Percentiles rank a stretch among this genome's conserved stretches.
phyloP scores from a whole-genome alignment of 495 filamentous ascomycete species.

The Gamarada debralockiae region DNA sequence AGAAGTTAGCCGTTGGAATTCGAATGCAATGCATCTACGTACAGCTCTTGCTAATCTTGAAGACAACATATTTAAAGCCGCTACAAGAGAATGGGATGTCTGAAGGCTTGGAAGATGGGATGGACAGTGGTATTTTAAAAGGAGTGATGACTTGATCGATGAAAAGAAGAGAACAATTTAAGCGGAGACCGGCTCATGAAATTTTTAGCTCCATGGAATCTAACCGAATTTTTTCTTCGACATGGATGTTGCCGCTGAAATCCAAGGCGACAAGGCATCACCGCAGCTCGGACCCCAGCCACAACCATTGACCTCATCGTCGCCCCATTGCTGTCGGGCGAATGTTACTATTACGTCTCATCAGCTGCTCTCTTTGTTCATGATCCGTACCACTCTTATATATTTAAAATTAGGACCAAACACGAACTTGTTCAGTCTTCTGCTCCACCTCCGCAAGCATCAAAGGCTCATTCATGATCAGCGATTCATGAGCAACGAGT shows the following conservation, averaged over 20 bases:
- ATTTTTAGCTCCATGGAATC: neutral
- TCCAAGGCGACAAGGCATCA: neutral
- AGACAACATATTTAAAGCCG: constrained; percentile 46
- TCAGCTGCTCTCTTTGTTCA: neutral
- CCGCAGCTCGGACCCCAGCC: neutral
- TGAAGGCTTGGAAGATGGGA: constrained; percentile 38
- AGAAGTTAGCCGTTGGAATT: constrained; percentile 19
- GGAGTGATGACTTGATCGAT: constrained; percentile 27
- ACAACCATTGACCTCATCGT: neutral
- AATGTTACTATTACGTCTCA: neutral
- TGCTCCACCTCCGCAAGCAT: no score
- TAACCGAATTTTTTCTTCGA: no score
- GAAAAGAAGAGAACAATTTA: constrained; percentile 31
- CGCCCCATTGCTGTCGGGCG: neutral
- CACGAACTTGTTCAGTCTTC: no score
- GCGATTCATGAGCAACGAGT: no score
- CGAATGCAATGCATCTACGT: constrained; percentile 15
- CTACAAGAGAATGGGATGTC: constrained; percentile 23
- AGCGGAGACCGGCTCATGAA: neutral
- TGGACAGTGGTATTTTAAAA: constrained; percentile 29
- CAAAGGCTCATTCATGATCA: no score
- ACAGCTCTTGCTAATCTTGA: constrained; percentile 48
- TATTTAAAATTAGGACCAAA: no score
- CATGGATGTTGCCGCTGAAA: no score
- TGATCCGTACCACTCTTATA: no score